These are phyloP conservation scores for Blastobotrys illinoisensis DNA, from an alignment of 1,139 yeast genomes.

Conservation along the genomic window DNA sequence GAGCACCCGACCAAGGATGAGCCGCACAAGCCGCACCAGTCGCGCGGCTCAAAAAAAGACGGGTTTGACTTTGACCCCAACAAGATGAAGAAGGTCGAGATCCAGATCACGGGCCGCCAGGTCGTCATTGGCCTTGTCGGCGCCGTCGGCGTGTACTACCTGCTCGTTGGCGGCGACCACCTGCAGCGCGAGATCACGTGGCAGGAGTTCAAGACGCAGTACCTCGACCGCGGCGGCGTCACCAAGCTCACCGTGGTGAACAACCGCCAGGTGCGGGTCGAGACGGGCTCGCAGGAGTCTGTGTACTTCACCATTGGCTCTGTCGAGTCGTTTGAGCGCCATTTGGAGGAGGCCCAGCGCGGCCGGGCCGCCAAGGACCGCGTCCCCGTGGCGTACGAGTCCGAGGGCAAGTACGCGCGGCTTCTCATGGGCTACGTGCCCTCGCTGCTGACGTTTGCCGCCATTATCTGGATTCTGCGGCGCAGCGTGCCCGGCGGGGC, in stretches of 20 bases:
- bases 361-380: slow-evolving; percentile 59
- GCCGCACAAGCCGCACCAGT: slow-evolving; percentile 32
- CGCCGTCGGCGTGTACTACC: slow-evolving; percentile 19
- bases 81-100: slow-evolving; percentile 20
- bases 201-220: slow-evolving; percentile 84
- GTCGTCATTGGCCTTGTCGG: slow-evolving; percentile 28
- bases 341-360: slow-evolving; percentile 69
- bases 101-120: slow-evolving; percentile 27
- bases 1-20: slow-evolving; percentile 19
- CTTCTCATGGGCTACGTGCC: slow-evolving; percentile 74
- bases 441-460: slow-evolving; percentile 62
- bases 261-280: slow-evolving; percentile 60
- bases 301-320: slow-evolving; percentile 83
- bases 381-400: slow-evolving; percentile 77
- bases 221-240: slow-evolving; percentile 79
- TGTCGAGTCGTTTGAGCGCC: slow-evolving; percentile 83
- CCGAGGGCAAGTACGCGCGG: slow-evolving; percentile 59
- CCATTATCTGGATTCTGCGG: slow-evolving; percentile 60
- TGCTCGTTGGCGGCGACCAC: slow-evolving; percentile 29
- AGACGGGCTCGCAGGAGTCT: slow-evolving; percentile 18
- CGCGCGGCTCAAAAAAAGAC: too few species aligned
- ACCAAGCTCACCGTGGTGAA: slow-evolving; percentile 71
- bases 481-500: slow-evolving; percentile 46
- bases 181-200: slow-evolving; percentile 54
- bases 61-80: slow-evolving; percentile 31